phyloP scores from a whole-genome alignment of 331 rosid genomes.

The Pyracantha coccinea region DNA sequence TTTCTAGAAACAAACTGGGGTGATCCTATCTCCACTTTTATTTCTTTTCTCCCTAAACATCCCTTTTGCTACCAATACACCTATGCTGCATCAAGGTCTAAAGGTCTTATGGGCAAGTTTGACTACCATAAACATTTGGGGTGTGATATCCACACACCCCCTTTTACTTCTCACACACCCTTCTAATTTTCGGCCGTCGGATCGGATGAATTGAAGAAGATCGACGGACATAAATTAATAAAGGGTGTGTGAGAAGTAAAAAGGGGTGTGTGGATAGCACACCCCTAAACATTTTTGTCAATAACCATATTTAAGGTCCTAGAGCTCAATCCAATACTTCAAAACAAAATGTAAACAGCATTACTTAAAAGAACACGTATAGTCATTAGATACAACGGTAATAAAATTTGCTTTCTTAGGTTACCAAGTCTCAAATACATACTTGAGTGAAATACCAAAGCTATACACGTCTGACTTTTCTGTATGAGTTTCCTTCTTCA shows the following conservation, averaged over 20 bases:
- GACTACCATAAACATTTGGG: no score
- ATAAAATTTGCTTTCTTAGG: neutral
- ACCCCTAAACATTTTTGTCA: no score
- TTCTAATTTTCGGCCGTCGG: no score
- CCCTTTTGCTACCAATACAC: neutral
- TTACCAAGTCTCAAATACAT: slow-evolving; percentile 22
- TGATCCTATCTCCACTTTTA: neutral
- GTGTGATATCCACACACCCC: no score
- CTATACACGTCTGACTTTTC: slow-evolving; percentile 90
- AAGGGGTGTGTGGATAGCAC: no score
- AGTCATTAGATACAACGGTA: neutral
- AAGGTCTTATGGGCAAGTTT: no score
- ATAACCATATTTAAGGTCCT: neutral
- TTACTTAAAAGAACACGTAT: neutral
- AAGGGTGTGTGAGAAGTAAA: no score
- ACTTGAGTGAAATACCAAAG: slow-evolving; percentile 81
- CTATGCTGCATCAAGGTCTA: neutral
- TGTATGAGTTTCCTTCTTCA: slow-evolving; percentile 70
- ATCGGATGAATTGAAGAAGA: no score
- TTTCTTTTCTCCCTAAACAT: neutral
- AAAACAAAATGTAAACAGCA: neutral
- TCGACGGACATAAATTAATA: no score
- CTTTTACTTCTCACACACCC: no score
- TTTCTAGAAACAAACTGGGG: neutral
- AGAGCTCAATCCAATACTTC: neutral